Conservation (phyloP, 208 protist genomes). For the Leishmania gerbilli region DNA sequence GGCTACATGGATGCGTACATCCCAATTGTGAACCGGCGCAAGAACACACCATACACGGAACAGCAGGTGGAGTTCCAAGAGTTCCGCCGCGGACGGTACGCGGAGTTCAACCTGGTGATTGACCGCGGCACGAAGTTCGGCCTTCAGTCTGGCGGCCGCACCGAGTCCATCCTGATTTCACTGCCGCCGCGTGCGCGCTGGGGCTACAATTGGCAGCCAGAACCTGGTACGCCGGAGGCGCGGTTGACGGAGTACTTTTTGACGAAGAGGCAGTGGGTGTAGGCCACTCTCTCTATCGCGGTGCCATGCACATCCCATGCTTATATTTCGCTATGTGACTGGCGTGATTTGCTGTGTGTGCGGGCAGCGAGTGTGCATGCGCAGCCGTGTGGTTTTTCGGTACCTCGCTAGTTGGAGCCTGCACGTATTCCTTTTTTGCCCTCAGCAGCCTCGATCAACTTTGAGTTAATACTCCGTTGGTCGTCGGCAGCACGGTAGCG, state of each 20-base stretch:
- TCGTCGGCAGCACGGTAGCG: not conserved
- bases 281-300: not conserved
- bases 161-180: constrained; percentile 91
- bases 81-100: constrained; percentile 81
- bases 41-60: constrained; percentile 37
- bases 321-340: not conserved
- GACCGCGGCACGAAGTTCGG: constrained; percentile 89
- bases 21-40: constrained; percentile 60
- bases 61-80: constrained; percentile 76
- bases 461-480: not conserved
- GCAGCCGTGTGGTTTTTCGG: not conserved
- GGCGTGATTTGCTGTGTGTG: not conserved
- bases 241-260: constrained; percentile 41
- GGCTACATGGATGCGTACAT: constrained; percentile 67
- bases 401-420: not conserved
- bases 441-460: not conserved
- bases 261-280: constrained; percentile 30
- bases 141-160: constrained; percentile 75
- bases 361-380: not conserved
- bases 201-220: constrained; percentile 44
- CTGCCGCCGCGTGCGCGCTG: constrained; percentile 58
- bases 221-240: constrained; percentile 31
- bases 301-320: not conserved
- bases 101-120: constrained; percentile 79
- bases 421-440: not conserved